phyloP scores from a whole-genome alignment of 306 rosid genomes.

The Carpinus fangiana region DNA sequence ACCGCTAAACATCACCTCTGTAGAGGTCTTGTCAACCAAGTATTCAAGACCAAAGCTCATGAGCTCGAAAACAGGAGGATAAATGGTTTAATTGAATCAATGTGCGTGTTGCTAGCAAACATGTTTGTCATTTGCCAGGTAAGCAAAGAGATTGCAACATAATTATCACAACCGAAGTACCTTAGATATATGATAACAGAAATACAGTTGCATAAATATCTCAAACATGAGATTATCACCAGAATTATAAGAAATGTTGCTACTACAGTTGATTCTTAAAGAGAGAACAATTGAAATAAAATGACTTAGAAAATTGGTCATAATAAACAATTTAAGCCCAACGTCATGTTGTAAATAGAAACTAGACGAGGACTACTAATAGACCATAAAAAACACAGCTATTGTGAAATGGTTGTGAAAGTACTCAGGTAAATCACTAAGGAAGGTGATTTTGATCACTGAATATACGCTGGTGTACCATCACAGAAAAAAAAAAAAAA shows the following conservation, averaged over 20 bases:
- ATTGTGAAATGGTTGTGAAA: too few species aligned
- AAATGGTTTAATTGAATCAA: background rate
- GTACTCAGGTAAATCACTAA: background rate
- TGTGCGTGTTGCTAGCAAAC: background rate
- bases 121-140: background rate
- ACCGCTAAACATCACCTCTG: background rate
- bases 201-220: background rate
- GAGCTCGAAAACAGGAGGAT: background rate
- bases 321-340: background rate
- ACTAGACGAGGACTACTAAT: too few species aligned
- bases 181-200: background rate
- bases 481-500: background rate
- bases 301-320: background rate
- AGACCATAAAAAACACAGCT: too few species aligned
- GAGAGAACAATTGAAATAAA: background rate
- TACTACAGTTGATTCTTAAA: background rate
- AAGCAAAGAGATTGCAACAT: background rate
- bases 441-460: background rate
- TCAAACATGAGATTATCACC: background rate
- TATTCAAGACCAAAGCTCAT: background rate
- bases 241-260: background rate
- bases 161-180: background rate
- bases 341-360: background rate
- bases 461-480: background rate
- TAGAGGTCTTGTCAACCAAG: background rate